Evolutionary conservation across 768 basidiomycete species (phyloP).

Genomic region (Phaeotremella skinneri): DNA sequence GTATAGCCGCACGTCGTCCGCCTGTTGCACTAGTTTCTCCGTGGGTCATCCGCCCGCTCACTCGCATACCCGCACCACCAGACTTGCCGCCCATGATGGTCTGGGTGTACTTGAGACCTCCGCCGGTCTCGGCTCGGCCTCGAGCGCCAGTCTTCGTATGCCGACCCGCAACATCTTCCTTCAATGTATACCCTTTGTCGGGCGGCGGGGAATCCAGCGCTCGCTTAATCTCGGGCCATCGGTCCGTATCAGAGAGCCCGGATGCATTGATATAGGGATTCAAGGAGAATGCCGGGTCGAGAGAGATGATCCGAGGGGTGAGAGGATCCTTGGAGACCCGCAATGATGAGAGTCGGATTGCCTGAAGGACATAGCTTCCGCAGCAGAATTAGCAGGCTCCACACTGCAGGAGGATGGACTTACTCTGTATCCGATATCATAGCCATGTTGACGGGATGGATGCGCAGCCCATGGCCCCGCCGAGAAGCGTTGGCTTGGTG

Average conservation of each 20-base stretch:
- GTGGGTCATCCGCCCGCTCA: slow-evolving; percentile 55
- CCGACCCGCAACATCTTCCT: no score
- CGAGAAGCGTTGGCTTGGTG: no score
- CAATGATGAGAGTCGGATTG: slow-evolving; percentile 79
- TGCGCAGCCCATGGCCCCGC: no score
- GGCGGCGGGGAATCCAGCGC: slow-evolving; percentile 56
- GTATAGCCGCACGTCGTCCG: slow-evolving; percentile 5
- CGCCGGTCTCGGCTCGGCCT: slow-evolving; percentile 43
- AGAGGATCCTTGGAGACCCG: slow-evolving; percentile 84
- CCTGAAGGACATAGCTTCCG: slow-evolving; percentile 72
- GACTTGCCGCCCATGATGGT: slow-evolving; percentile 79
- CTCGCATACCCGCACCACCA: slow-evolving; percentile 73
- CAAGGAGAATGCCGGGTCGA: slow-evolving; percentile 67
- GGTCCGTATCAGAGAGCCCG: slow-evolving; percentile 70
- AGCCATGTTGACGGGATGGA: slow-evolving; percentile 38
- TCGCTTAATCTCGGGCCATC: slow-evolving; percentile 79
- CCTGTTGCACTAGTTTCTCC: slow-evolving; percentile 2
- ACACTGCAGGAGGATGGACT: slow-evolving; percentile 3
- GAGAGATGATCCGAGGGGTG: slow-evolving; percentile 72
- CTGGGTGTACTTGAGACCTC: slow-evolving; percentile 73
- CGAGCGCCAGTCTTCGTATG: slow-evolving; percentile 43
- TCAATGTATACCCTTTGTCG: slow-evolving; percentile 65
- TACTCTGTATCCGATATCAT: slow-evolving; percentile 50
- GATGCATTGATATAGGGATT: slow-evolving; percentile 82
- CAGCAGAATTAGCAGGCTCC: background rate